Base-by-base conservation (phyloP, 805 yeast species). In the Yarrowia sp. region DNA sequence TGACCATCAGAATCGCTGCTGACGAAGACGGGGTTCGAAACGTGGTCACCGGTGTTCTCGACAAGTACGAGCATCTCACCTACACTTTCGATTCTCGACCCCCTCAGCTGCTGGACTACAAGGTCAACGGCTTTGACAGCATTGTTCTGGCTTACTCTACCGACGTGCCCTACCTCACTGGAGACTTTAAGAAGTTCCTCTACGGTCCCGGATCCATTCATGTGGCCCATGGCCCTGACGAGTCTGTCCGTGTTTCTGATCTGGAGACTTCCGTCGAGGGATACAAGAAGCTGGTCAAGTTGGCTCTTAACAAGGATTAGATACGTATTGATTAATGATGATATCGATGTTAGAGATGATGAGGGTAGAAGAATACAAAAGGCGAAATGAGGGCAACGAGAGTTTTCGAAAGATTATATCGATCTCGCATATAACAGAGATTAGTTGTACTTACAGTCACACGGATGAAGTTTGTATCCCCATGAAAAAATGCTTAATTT, bases 191-290 rank as follows among this genome's bases (percentile, higher is more conserved):
- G 68, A 78, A 85, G 71, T 87, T 85, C 72, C 76, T 87, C 9
- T 87, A 86, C 71, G 92, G 91, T 0, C 90, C 91, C 3, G 92
- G 92, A 2, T 77, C 86, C 2, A 86, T 87, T 60, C 79, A 77
- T 40, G 86, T 84, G 44, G 90, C 90, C 0, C 90, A 87, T 72
- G 81, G 85, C 9, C 86, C 81, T 68, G 74, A 84, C 67, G 91
- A 87, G 76, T 82, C 76, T 68, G 83, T 87, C 17, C 79, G 81
- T 2, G 77, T 82, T 46, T 73, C 72, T 4, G 87, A 85, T 71
- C 76, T 87, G 67, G 68, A 76, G 10, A 76, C 77, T 20, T 85
- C 88, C 9, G 84, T 87, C 19, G 82, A 75, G 0, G 90, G 87
- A 12, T 85, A 84, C 78, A 82, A 83, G 72, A 75, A 73, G 47